Conservation (phyloP, 306 rosid genomes). For the Rosa rugosa region DNA sequence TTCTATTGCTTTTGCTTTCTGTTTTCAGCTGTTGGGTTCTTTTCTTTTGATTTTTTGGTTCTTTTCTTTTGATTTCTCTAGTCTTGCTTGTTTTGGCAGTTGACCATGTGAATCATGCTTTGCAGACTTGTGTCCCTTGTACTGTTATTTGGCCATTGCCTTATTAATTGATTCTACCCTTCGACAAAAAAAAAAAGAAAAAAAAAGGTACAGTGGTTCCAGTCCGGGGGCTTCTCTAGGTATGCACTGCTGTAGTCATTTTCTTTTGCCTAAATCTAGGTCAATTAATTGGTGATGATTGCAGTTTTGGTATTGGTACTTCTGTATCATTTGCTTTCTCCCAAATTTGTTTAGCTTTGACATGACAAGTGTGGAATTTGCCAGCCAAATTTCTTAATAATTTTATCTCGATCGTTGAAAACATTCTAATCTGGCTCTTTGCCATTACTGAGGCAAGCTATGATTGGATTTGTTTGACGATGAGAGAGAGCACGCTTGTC, state of each 20-base stretch:
- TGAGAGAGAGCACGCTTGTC: slow-evolving; percentile 42
- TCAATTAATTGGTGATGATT: background rate
- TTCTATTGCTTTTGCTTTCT: too few relatives aligned
- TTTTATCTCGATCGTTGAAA: background rate
- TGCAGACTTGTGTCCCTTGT: too few relatives aligned
- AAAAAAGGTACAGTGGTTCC: background rate
- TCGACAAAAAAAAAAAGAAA: too few relatives aligned
- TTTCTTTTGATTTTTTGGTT: too few relatives aligned
- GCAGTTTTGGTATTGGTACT: background rate
- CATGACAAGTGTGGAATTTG: background rate
- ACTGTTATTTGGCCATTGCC: too few relatives aligned
- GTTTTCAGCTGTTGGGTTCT: too few relatives aligned
- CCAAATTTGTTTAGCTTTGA: background rate
- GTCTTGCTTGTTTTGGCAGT: too few relatives aligned
- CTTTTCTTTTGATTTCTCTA: too few relatives aligned
- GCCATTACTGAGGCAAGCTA: background rate
- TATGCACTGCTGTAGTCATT: background rate
- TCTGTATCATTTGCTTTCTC: background rate
- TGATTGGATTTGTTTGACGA: slow-evolving; percentile 19
- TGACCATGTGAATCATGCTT: too few relatives aligned
- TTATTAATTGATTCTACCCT: too few relatives aligned
- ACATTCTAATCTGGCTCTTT: background rate
- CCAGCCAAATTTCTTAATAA: background rate
- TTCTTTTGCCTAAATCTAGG: background rate
- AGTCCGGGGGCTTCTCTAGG: background rate